phyloP scores from a whole-genome alignment of 176 grass and related monocot genomes.

The Oryza longistaminata region DNA sequence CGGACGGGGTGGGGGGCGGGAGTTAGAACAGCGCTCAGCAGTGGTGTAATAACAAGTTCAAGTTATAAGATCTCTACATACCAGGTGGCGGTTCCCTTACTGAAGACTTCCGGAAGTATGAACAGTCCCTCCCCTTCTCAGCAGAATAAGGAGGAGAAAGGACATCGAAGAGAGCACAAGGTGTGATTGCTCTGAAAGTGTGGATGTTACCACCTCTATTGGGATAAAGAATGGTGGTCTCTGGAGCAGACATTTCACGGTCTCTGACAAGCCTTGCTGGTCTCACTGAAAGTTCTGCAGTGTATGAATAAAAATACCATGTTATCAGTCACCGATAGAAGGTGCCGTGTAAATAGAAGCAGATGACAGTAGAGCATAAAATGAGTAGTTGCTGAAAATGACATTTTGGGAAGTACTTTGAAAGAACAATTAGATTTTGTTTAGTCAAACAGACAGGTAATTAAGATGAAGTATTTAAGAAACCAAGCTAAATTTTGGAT shows the following conservation, averaged over 20 bases:
- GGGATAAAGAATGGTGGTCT: conserved; percentile 87
- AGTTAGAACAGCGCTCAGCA: conserved; percentile 20
- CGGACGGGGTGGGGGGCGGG: neutral
- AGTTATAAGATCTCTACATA: conserved; percentile 39
- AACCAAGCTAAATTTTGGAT: too few species aligned
- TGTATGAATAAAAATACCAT: conserved; percentile 8
- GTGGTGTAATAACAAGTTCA: neutral
- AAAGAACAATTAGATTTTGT: neutral
- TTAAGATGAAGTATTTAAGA: too few species aligned
- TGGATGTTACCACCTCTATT: conserved; percentile 88
- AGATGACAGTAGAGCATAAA: neutral
- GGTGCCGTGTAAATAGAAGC: neutral
- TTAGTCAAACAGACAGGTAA: neutral
- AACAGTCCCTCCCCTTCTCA: conserved; percentile 78
- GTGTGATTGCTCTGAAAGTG: conserved; percentile 89
- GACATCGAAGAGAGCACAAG: conserved; percentile 94
- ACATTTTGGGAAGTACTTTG: neutral
- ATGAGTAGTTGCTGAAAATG: neutral
- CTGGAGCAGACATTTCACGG: conserved; percentile 76
- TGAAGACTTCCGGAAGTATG: conserved; percentile 72
- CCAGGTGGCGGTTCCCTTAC: conserved; percentile 45
- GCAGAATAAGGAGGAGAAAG: conserved; percentile 89
- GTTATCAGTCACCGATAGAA: neutral
- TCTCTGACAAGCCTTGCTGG: conserved; percentile 77
- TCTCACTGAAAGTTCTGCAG: conserved; percentile 43